phyloP scores from a whole-genome alignment of 176 grass and related monocot species.

The Tillandsia leiboldiana region DNA sequence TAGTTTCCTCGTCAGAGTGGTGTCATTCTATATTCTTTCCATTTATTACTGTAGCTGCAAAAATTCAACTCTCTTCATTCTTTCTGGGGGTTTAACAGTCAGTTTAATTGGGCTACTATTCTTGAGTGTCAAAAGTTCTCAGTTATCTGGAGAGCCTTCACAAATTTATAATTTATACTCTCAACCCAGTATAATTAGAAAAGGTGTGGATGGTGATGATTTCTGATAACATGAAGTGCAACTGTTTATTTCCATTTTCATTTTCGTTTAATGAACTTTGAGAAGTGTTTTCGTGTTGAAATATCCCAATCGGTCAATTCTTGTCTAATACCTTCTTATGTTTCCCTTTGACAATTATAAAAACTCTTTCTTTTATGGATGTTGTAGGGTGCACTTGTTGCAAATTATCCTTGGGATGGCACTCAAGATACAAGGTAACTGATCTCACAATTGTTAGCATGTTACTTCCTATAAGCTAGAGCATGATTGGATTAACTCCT shows the following conservation, averaged over 20 bases:
- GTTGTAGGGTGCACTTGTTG: slow-evolving; percentile 90
- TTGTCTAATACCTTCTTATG: neutral
- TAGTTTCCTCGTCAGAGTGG: neutral
- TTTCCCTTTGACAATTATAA: slow-evolving; percentile 1
- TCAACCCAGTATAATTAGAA: too few species aligned
- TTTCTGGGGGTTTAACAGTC: too few species aligned
- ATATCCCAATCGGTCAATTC: neutral
- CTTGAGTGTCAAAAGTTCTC: too few species aligned
- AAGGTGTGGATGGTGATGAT: too few species aligned
- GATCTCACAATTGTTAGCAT: neutral
- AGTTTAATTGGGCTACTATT: too few species aligned
- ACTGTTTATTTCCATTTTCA: too few species aligned
- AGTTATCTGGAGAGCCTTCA: neutral
- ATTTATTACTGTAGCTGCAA: too few species aligned
- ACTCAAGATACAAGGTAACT: slow-evolving; percentile 58
- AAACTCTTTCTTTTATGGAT: neutral
- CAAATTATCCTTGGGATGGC: slow-evolving; percentile 99
- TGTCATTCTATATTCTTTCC: too few species aligned
- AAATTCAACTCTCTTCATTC: too few species aligned
- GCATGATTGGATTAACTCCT: slow-evolving; percentile 14
- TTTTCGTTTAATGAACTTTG: neutral
- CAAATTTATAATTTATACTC: neutral
- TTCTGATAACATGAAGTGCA: too few species aligned
- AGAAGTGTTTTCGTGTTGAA: neutral
- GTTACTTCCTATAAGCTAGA: neutral